A percentile compares a stretch with the other conserved stretches of the same genome.
Conservation (phyloP, 305 asterid genomes). For the Petunia hybrid region DNA sequence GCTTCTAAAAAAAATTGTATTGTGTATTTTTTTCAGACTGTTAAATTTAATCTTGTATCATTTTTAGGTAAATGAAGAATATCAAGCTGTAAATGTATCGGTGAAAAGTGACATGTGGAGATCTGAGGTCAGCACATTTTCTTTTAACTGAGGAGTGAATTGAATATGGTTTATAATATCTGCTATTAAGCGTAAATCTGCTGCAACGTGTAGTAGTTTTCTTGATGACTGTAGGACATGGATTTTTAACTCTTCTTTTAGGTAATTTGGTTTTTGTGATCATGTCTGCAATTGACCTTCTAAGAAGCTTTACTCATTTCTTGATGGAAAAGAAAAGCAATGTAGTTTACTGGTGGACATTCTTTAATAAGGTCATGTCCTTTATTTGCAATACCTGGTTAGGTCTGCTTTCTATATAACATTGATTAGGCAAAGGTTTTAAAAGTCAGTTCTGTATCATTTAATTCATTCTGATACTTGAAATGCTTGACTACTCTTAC, state of each 20-base stretch:
- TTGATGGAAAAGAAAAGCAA: constrained; percentile 23
- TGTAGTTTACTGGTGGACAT: constrained; percentile 15
- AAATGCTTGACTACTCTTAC: constrained; percentile 11
- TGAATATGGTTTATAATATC: not conserved
- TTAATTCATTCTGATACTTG: constrained; percentile 7
- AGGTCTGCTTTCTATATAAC: not conserved
- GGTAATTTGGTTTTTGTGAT: constrained; percentile 22
- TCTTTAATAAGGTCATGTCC: constrained; percentile 25
- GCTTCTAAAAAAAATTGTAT: constrained; percentile 30
- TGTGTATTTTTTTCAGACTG: constrained; percentile 28
- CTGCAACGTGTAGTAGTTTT: not conserved
- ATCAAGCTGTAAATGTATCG: constrained; percentile 96
- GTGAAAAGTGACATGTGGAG: constrained; percentile 86
- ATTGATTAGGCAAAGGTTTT: constrained; percentile 13
- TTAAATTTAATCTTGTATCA: constrained; percentile 33
- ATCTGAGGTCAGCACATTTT: constrained; percentile 72
- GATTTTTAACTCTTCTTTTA: constrained; percentile 11
- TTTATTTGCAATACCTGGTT: constrained; percentile 17
- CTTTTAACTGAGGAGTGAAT: constrained; percentile 31
- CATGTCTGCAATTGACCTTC: constrained; percentile 14
- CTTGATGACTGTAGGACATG: not conserved
- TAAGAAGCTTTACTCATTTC: constrained; percentile 21
- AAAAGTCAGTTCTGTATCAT: constrained; percentile 3
- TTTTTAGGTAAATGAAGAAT: constrained; percentile 87
- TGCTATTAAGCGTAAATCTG: not conserved